Percentiles rank a stretch among this genome's conserved stretches.
phyloP scores from a whole-genome alignment of 2,329 filamentous ascomycete species.

The Xylaria sp. region DNA sequence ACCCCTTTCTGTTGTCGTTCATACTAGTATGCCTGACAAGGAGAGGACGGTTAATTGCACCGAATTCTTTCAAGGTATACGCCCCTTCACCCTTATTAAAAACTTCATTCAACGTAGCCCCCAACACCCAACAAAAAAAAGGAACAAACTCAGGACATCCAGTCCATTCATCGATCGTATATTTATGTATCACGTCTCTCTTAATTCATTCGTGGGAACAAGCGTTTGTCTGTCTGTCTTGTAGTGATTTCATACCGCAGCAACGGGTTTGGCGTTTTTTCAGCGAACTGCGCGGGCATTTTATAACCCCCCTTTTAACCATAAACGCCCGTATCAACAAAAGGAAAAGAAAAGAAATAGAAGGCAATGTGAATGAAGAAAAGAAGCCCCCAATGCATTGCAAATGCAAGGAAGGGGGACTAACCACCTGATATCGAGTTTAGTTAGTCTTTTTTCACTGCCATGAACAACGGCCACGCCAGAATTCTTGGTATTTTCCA shows the following conservation, averaged over 20 bases:
- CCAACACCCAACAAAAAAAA: background rate
- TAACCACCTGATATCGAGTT: too few species aligned
- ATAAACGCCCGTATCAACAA: constrained; percentile 14
- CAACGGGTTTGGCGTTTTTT: too few species aligned
- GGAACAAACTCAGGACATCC: background rate
- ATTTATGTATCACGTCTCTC: constrained; percentile 7
- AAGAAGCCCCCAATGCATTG: background rate
- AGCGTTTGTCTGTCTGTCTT: constrained; percentile 1
- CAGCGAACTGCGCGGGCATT: too few species aligned
- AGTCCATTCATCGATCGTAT: background rate
- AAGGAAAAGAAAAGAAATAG: background rate
- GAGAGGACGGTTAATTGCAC: too few species aligned
- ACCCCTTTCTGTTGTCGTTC: background rate
- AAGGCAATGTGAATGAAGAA: background rate
- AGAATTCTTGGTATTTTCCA: background rate
- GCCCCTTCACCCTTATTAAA: too few species aligned
- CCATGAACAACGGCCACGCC: background rate
- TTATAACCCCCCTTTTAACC: background rate
- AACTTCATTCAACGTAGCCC: background rate
- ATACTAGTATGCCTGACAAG: background rate
- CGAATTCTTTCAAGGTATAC: too few species aligned
- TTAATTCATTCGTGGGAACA: background rate
- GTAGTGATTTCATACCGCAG: too few species aligned
- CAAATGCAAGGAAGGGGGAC: background rate
- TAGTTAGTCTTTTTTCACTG: background rate